Evolutionary conservation across 495 filamentous ascomycete species (phyloP).

Genomic region (Aspergillus affinis): DNA sequence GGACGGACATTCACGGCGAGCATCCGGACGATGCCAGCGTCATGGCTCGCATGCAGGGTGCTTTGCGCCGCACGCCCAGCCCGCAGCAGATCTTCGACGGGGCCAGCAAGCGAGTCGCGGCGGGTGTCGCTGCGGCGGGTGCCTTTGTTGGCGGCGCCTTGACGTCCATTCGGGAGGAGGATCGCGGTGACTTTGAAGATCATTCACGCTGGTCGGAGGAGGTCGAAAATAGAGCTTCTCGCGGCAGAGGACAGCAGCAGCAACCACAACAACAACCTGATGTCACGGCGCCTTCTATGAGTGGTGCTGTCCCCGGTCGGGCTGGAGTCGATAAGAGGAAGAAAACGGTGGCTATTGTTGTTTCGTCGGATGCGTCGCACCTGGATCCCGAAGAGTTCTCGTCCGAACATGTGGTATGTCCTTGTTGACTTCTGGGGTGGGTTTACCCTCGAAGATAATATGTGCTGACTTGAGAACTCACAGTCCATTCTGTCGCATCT

Average conservation of each 20-base stretch:
- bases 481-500: conserved; percentile 91
- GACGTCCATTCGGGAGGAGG: conserved; percentile 80
- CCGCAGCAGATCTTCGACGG: conserved; percentile 84
- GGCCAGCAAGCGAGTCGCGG: conserved; percentile 71
- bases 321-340: conserved; percentile 34
- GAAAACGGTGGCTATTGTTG: conserved; percentile 80
- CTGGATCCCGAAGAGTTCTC: conserved; percentile 62
- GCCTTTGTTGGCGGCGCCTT: conserved; percentile 75
- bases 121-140: conserved; percentile 81
- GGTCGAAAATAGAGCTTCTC: conserved; percentile 44
- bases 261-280: conserved; percentile 20
- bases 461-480: conserved; percentile 7
- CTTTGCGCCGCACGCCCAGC: conserved; percentile 82
- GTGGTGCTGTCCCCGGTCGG: conserved; percentile 29
- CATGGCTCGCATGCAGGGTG: conserved; percentile 76
- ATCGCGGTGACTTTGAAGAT: conserved; percentile 75
- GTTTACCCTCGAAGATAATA: conserved; percentile 19
- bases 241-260: conserved; percentile 37
- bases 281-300: conserved; percentile 26
- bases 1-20: conserved; percentile 34
- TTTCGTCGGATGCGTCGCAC: conserved; percentile 68
- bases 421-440: background rate
- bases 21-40: conserved; percentile 57
- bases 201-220: conserved; percentile 85
- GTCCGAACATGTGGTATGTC: conserved; percentile 75